A percentile compares a stretch with the other conserved stretches of the same genome.
phyloP scores from a whole-genome alignment of 768 basidiomycete genomes.

The Baorangia bicolor region DNA sequence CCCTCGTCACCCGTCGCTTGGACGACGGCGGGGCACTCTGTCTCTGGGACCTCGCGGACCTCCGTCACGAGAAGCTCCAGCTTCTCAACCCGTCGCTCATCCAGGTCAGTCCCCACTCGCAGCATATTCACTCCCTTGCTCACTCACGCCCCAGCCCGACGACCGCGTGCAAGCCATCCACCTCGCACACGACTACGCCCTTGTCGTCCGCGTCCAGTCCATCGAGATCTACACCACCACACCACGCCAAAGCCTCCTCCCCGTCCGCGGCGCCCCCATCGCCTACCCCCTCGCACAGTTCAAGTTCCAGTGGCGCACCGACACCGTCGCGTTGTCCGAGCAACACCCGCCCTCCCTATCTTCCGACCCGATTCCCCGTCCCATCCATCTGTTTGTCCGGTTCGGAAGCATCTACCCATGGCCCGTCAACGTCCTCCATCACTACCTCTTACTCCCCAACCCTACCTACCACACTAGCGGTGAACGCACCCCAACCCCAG shows the following conservation, averaged over 20 bases:
- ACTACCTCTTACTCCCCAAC: conserved; percentile 53
- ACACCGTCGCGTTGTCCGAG: conserved; percentile 43
- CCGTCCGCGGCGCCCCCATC: conserved; percentile 15
- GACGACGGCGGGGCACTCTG: conserved; percentile 31
- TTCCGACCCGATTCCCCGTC: conserved; percentile 6
- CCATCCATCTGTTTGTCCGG: conserved; percentile 55
- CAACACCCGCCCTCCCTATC: conserved; percentile 18
- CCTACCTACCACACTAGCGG: conserved; percentile 29
- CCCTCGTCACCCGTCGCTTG: conserved; percentile 32
- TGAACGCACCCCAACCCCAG: background rate
- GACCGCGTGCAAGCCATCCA: conserved; percentile 42
- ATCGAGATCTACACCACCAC: conserved; percentile 44
- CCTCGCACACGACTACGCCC: conserved; percentile 41
- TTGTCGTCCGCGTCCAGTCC: conserved; percentile 43
- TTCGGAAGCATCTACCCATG: conserved; percentile 62
- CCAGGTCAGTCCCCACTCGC: conserved; percentile 26
- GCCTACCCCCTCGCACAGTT: conserved; percentile 47
- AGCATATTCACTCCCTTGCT: fast-evolving
- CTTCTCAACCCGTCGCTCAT: conserved; percentile 36
- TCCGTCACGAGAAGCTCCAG: conserved; percentile 30
- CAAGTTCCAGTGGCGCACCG: conserved; percentile 57
- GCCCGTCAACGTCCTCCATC: conserved; percentile 70
- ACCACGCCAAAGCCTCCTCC: conserved; percentile 21
- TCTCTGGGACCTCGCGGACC: conserved; percentile 38
- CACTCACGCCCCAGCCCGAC: conserved; percentile 28